Evolutionary conservation across 805 yeast genomes (phyloP).

Genomic region (Teunomyces barrocoloradensis): DNA sequence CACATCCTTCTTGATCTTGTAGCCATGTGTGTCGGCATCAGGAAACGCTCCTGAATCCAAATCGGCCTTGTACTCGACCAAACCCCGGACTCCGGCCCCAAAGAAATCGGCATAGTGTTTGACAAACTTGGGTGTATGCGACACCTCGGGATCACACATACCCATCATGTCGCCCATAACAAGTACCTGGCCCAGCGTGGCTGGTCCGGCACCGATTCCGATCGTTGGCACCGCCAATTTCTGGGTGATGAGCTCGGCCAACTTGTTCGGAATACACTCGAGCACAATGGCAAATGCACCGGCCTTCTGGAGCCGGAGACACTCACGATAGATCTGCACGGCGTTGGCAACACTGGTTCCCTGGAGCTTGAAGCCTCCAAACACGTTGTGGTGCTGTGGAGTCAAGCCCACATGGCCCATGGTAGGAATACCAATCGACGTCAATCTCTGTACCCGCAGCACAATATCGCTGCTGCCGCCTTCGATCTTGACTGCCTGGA

Average conservation of each 20-base stretch:
- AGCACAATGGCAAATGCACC: slow-evolving; percentile 76
- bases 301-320: slow-evolving; percentile 63
- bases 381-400: slow-evolving; percentile 76
- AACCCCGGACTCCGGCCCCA: slow-evolving; percentile 47
- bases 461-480: slow-evolving; percentile 61
- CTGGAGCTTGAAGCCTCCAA: slow-evolving; percentile 89
- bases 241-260: slow-evolving; percentile 65
- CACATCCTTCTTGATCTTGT: slow-evolving; percentile 65
- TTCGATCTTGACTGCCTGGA: slow-evolving; percentile 80
- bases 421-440: slow-evolving; percentile 77
- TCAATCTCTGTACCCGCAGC: slow-evolving; percentile 53
- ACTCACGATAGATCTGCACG: slow-evolving; percentile 57
- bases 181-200: slow-evolving; percentile 83
- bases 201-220: slow-evolving; percentile 93
- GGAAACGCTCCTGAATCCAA: slow-evolving; percentile 63
- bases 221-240: slow-evolving; percentile 72
- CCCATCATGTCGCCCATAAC: slow-evolving; percentile 86
- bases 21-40: slow-evolving; percentile 55
- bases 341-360: slow-evolving; percentile 62
- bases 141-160: slow-evolving; percentile 50
- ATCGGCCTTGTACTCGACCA: slow-evolving; percentile 56
- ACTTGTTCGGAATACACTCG: slow-evolving; percentile 80
- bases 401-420: slow-evolving; percentile 91
- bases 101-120: slow-evolving; percentile 60
- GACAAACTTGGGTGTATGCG: slow-evolving; percentile 67